A percentile compares a stretch with the other conserved stretches of the same genome.
Evolutionary conservation across 306 rosid species (phyloP).

Genomic region (Dryas drummondii): DNA sequence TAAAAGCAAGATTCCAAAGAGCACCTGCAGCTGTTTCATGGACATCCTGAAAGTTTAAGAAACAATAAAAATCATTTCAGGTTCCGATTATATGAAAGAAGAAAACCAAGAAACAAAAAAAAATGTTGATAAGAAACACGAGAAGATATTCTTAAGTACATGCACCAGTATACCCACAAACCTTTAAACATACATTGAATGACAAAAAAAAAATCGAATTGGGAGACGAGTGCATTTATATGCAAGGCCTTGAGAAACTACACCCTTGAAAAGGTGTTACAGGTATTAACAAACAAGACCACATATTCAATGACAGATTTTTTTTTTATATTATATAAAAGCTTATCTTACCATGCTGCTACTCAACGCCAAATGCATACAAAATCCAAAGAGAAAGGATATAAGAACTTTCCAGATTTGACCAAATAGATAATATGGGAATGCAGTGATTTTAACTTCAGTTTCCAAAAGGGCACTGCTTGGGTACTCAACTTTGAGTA

Average conservation of each 20-base stretch:
- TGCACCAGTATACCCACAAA: background rate
- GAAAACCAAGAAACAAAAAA: background rate
- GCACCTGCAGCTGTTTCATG: conserved; percentile 99
- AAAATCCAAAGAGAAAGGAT: background rate
- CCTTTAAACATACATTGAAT: background rate
- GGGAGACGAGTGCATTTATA: background rate
- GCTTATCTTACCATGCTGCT: background rate
- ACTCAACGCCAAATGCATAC: background rate
- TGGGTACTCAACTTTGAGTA: too few relatives aligned
- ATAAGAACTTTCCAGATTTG: background rate
- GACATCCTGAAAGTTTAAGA: conserved; percentile 80
- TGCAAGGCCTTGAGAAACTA: background rate
- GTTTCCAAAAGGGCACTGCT: too few relatives aligned
- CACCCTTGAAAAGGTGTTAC: background rate
- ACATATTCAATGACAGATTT: background rate
- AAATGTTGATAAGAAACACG: conserved; percentile 11
- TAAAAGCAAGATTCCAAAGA: conserved; percentile 98
- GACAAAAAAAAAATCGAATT: background rate
- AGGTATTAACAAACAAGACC: background rate
- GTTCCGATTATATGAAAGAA: conserved; percentile 15
- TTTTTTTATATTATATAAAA: background rate
- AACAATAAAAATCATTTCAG: conserved; percentile 20
- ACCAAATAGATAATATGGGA: background rate
- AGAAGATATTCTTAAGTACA: background rate
- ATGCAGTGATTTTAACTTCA: background rate